These are phyloP conservation scores for Pleochaeta shiraiana DNA, from an alignment of 2,329 filamentous ascomycete species.

Conservation along the genomic window DNA sequence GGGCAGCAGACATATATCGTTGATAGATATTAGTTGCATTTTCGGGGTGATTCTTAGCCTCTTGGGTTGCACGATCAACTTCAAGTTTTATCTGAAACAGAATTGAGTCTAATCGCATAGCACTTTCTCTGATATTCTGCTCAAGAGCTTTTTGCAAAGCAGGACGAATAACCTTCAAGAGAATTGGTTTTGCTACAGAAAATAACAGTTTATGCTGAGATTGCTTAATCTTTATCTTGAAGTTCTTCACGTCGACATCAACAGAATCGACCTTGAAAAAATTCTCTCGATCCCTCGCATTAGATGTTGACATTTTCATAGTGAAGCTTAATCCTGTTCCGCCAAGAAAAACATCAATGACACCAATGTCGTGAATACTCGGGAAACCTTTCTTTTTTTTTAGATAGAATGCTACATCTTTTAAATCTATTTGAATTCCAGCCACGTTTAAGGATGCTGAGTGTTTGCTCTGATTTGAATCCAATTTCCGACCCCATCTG, in stretches of 20 bases:
- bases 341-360: conserved; percentile 72
- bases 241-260: conserved; percentile 42
- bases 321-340: conserved; percentile 83
- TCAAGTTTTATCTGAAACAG: conserved; percentile 64
- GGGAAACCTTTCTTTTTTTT: conserved; percentile 93
- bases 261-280: conserved; percentile 94
- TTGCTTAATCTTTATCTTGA: conserved; percentile 79
- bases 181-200: conserved; percentile 61
- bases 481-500: conserved; percentile 80
- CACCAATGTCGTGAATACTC: conserved; percentile 62
- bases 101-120: conserved; percentile 50
- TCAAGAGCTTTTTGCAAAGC: conserved; percentile 73
- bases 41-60: conserved; percentile 44
- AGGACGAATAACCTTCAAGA: conserved; percentile 66
- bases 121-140: conserved; percentile 69
- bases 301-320: conserved; percentile 64
- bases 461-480: conserved; percentile 63
- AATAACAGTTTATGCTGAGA: conserved; percentile 92
- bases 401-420: conserved; percentile 83
- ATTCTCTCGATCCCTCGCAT: conserved; percentile 51
- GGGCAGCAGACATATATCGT: conserved; percentile 55
- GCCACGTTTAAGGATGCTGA: conserved; percentile 62
- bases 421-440: conserved; percentile 81
- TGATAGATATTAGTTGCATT: conserved; percentile 66
- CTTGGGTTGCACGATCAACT: conserved; percentile 47